These are phyloP conservation scores for Brettanomyces bruxellensis DNA, from an alignment of 805 yeast genomes.

Conservation along the genomic window DNA sequence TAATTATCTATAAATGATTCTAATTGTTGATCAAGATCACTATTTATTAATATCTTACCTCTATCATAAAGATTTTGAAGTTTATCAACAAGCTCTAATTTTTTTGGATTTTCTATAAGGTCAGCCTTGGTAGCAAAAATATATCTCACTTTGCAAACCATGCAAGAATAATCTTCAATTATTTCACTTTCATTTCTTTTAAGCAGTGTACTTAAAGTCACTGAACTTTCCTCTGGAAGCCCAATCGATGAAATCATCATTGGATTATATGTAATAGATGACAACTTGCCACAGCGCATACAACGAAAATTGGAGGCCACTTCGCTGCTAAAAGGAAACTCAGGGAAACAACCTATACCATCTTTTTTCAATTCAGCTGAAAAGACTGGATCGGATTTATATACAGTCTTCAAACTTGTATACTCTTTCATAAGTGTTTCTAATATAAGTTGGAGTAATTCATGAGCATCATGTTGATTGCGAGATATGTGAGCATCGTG, in stretches of 20 bases:
- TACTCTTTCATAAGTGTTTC: constrained; percentile 72
- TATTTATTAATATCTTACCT: constrained; percentile 45
- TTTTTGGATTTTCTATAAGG: not conserved
- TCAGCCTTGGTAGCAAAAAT: constrained; percentile 21
- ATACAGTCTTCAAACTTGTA: constrained; percentile 22
- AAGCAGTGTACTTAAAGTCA: constrained; percentile 42
- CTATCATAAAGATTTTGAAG: constrained; percentile 29
- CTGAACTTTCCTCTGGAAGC: constrained; percentile 47
- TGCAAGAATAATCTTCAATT: constrained; percentile 73
- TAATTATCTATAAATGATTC: constrained; percentile 40
- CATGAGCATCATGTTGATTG: constrained; percentile 94
- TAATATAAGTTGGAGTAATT: constrained; percentile 68
- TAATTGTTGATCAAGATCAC: constrained; percentile 48
- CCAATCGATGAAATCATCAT: constrained; percentile 67
- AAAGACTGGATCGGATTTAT: constrained; percentile 25
- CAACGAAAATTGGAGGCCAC: constrained; percentile 63
- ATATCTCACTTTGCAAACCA: constrained; percentile 50
- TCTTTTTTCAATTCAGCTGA: constrained; percentile 32
- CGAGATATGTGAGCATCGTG: constrained; percentile 68
- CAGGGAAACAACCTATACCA: constrained; percentile 32
- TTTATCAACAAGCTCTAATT: constrained; percentile 21
- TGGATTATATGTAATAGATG: constrained; percentile 49
- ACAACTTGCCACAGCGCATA: constrained; percentile 50
- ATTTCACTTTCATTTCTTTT: constrained; percentile 53
- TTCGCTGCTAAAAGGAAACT: constrained; percentile 67